Evolutionary conservation across 1,284 basidiomycete genomes (phyloP).

Genomic region (Ustilago cynodontis): DNA sequence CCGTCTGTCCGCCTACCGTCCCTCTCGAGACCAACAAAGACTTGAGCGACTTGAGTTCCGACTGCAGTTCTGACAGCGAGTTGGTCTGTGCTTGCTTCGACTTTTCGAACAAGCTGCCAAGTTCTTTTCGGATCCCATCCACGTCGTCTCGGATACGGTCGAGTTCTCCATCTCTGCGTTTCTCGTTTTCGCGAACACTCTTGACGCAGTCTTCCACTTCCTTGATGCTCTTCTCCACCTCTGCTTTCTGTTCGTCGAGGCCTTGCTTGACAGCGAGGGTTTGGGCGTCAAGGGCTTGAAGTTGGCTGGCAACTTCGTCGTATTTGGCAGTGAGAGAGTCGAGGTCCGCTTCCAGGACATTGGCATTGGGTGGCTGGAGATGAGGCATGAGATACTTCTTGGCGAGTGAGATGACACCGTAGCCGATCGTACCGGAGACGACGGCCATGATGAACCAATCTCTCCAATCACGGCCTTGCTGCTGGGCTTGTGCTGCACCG

Average conservation of each 20-base stretch:
- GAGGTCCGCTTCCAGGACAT: conserved; percentile 89
- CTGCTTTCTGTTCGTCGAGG: conserved; percentile 84
- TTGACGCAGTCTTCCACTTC: conserved; percentile 84
- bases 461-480: conserved; percentile 65
- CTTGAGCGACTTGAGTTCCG: conserved; percentile 94
- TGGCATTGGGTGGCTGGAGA: conserved; percentile 86
- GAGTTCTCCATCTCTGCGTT: conserved; percentile 87
- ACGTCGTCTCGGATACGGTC: conserved; percentile 77
- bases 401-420: conserved; percentile 86
- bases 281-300: conserved; percentile 82
- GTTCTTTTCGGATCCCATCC: conserved; percentile 83
- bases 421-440: conserved; percentile 88
- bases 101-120: conserved; percentile 96
- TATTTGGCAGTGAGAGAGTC: conserved; percentile 89
- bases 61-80: conserved; percentile 85
- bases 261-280: conserved; percentile 80
- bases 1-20: conserved; percentile 72
- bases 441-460: conserved; percentile 82
- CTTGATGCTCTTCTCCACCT: conserved; percentile 81
- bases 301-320: conserved; percentile 82
- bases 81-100: conserved; percentile 78
- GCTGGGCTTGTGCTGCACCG: conserved; percentile 29
- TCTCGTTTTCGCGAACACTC: conserved; percentile 82
- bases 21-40: conserved; percentile 86
- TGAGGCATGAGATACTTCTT: conserved; percentile 94